A percentile compares a stretch with the other conserved stretches of the same genome.
These are phyloP conservation scores for Tolypocladium inflatum DNA, from an alignment of 2,329 filamentous ascomycete genomes.

Conservation along the genomic window DNA sequence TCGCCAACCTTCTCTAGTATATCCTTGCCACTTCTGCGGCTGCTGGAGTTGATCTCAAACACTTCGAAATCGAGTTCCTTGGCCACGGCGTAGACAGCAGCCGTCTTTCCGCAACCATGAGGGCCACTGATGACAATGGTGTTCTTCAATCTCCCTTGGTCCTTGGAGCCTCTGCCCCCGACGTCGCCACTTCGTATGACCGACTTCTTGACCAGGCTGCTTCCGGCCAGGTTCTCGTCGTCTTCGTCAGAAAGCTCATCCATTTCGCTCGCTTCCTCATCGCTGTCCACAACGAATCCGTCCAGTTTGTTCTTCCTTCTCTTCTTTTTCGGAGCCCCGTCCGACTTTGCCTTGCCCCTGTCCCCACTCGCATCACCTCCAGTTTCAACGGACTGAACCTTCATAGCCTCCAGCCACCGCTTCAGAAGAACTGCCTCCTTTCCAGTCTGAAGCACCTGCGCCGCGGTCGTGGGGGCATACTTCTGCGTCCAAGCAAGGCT, in stretches of 20 bases:
- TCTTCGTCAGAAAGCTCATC: slow-evolving; percentile 58
- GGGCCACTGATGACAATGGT: slow-evolving; percentile 83
- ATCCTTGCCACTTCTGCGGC: slow-evolving; percentile 77
- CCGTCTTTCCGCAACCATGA: slow-evolving; percentile 85
- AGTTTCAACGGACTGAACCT: slow-evolving; percentile 66
- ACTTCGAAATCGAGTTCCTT: slow-evolving; percentile 88
- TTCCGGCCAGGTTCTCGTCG: slow-evolving; percentile 36
- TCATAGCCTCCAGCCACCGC: slow-evolving; percentile 72
- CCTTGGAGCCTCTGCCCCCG: slow-evolving; percentile 27
- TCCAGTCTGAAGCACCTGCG: slow-evolving; percentile 66
- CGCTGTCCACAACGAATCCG: slow-evolving; percentile 70
- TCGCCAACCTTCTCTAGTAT: slow-evolving; percentile 87
- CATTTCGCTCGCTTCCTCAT: slow-evolving; percentile 63
- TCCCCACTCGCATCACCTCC: slow-evolving; percentile 28
- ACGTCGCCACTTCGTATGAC: slow-evolving; percentile 38
- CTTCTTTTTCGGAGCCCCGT: slow-evolving; percentile 42
- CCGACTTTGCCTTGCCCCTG: slow-evolving; percentile 18
- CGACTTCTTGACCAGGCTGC: slow-evolving; percentile 37
- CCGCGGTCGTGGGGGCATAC: slow-evolving; percentile 62
- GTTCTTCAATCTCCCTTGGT: slow-evolving; percentile 51
- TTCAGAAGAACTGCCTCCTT: slow-evolving; percentile 61
- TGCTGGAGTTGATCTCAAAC: slow-evolving; percentile 86
- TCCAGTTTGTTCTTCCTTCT: slow-evolving; percentile 67
- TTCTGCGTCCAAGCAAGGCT: slow-evolving; percentile 69
- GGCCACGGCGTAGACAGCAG: slow-evolving; percentile 82